Evolutionary conservation across 768 basidiomycete genomes (phyloP).

Genomic region (Galerina sulciceps): DNA sequence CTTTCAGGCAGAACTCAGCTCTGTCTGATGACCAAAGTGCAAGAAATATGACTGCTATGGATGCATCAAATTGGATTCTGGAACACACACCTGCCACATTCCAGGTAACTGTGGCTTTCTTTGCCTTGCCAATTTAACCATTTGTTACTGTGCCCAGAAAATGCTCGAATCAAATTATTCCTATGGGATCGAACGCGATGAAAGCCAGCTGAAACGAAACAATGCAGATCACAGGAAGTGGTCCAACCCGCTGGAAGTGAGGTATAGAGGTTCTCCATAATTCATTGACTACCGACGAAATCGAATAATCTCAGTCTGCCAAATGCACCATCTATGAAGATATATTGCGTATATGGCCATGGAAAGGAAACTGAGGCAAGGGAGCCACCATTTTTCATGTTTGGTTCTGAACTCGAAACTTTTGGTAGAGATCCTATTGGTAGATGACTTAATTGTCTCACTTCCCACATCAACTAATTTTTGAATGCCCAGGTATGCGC

Average conservation of each 20-base stretch:
- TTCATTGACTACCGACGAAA: neutral
- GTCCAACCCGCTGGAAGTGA: conserved; percentile 88
- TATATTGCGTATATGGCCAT: conserved; percentile 92
- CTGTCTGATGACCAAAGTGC: conserved; percentile 24
- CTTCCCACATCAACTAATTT: neutral
- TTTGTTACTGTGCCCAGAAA: conserved; percentile 45
- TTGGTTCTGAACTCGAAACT: neutral
- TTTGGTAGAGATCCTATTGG: conserved; percentile 82
- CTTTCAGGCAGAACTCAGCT: conserved; percentile 59
- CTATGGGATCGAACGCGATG: conserved; percentile 83
- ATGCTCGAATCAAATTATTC: conserved; percentile 89
- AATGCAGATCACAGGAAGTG: conserved; percentile 82
- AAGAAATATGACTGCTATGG: conserved; percentile 79
- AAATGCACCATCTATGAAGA: conserved; percentile 87
- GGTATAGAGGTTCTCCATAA: conserved; percentile 39
- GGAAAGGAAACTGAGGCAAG: conserved; percentile 92
- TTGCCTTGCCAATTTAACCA: neutral
- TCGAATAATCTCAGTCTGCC: conserved; percentile 62
- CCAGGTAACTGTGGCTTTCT: conserved; percentile 51
- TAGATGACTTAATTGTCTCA: conserved; percentile 27
- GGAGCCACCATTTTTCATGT: conserved; percentile 18
- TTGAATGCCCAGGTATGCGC: conserved; percentile 63
- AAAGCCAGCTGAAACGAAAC: conserved; percentile 64
- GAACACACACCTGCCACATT: conserved; percentile 83
- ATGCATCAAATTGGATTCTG: conserved; percentile 79